phyloP scores from a whole-genome alignment of 371 early-diverging fungal genomes.

The Mortierella sp. region DNA sequence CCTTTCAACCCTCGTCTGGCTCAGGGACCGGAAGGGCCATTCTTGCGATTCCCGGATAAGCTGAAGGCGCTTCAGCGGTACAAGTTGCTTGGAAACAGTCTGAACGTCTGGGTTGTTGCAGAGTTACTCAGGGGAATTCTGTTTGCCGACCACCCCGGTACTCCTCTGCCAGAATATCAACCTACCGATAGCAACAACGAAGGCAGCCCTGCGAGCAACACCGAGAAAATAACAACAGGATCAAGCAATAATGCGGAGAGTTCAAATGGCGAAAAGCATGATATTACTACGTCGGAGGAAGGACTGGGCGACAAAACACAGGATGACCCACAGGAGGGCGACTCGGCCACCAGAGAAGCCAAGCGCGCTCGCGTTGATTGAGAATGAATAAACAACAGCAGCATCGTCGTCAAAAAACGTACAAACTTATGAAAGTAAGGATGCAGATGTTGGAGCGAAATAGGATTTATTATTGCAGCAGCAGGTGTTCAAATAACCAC shows the following conservation, averaged over 20 bases:
- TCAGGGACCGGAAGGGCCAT: slow-evolving; percentile 32
- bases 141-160: slow-evolving; percentile 56
- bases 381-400: not conserved
- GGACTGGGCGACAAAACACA: not conserved
- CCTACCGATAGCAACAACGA: not conserved
- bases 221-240: not conserved
- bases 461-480: not conserved
- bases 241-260: not conserved
- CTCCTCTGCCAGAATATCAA: slow-evolving; percentile 30
- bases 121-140: slow-evolving; percentile 68
- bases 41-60: slow-evolving; percentile 64
- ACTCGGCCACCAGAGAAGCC: not conserved
- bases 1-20: slow-evolving; percentile 30
- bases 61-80: slow-evolving; percentile 72
- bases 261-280: not conserved
- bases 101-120: slow-evolving; percentile 81
- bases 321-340: not conserved
- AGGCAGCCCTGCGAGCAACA: not conserved
- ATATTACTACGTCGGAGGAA: not conserved
- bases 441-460: not conserved
- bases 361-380: not conserved
- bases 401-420: no score
- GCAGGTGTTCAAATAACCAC: slow-evolving; percentile 6
- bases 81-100: slow-evolving; percentile 80
- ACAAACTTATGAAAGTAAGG: not conserved